Evolutionary conservation across 306 rosid species (phyloP), one percentile per base, ranked within the genome.

Genomic region (Medicago arabica): DNA sequence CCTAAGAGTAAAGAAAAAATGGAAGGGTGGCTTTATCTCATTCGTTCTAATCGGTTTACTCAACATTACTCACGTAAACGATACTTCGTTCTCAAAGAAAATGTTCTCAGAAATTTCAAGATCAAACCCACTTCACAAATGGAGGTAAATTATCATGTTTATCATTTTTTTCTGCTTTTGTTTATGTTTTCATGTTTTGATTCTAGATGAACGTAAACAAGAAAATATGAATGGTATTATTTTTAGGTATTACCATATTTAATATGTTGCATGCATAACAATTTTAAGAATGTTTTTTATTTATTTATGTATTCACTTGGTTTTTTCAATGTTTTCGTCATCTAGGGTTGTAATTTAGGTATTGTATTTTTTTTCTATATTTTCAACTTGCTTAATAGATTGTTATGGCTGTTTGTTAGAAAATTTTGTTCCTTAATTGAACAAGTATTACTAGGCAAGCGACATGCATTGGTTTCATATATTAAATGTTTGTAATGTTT

Each of bases 21-120:
- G 98, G 98, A 93, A 66, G 98, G 98, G 12, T 91, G 97, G 97
- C 90, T 93, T 49, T 88, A 85, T 81, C 87, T 88, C 55, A 53
- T 93, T 49, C 87, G 92, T 23, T 69, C 85, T 61, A 89, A 76
- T 47, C 87, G 96, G 10, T 80, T 89, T 74, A 92, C 93, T 21
- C 78, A 89, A 79, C 87, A 83, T 49, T 84, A 71, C 78, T 82
- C 89, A 5, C 88, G 93, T 63, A 88, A 87, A 74, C 84, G 93
- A 62, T 93, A 77, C 85, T 89, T 91, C 69, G 72, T 87, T 79
- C 92, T 91, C 55, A 80, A 87, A 66, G 92, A 78, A 3, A 82
- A 89, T 82, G 78, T 82, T 59, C 97, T 91, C 58, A 86, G 62
- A 68, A 88, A 89, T 86, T 93, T 85, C 80, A 93, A 91, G 75